phyloP scores from a whole-genome alignment of 768 basidiomycete genomes.

The Boletus fagicola region DNA sequence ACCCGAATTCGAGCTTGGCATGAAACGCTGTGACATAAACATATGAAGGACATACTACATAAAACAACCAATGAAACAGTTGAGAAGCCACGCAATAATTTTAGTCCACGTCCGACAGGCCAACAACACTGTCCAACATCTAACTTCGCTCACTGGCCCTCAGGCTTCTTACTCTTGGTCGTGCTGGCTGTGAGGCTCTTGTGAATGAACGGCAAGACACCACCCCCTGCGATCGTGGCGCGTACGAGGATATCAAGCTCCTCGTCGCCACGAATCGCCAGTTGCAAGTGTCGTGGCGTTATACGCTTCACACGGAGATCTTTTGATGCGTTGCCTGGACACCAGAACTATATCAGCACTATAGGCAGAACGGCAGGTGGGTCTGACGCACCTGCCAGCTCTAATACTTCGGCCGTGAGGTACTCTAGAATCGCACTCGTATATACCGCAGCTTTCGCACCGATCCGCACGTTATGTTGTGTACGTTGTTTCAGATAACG shows the following conservation, averaged over 20 bases:
- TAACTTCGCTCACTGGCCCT: conserved; percentile 24
- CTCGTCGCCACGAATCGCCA: conserved; percentile 96
- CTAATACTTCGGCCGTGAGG: conserved; percentile 92
- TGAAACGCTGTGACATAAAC: conserved; percentile 9
- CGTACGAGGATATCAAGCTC: conserved; percentile 94
- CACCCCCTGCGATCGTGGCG: conserved; percentile 91
- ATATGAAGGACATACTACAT: conserved; percentile 14
- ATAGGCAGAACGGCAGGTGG: background rate
- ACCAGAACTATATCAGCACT: background rate
- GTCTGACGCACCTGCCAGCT: conserved; percentile 75
- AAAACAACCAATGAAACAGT: conserved; percentile 7
- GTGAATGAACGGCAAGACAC: conserved; percentile 87
- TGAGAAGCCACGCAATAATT: conserved; percentile 19
- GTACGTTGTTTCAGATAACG: conserved; percentile 91
- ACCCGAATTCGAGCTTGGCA: background rate
- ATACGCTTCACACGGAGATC: conserved; percentile 97
- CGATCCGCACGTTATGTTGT: conserved; percentile 92
- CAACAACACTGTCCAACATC: conserved; percentile 2
- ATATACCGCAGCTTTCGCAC: conserved; percentile 97
- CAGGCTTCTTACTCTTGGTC: conserved; percentile 48
- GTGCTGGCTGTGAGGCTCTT: conserved; percentile 64
- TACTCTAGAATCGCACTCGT: conserved; percentile 97
- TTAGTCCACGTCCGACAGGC: conserved; percentile 1
- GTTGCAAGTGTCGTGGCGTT: conserved; percentile 91
- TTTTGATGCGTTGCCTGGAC: conserved; percentile 89